Base-by-base conservation (phyloP, 805 yeast species). In the Kluyveromyces siamensis region DNA sequence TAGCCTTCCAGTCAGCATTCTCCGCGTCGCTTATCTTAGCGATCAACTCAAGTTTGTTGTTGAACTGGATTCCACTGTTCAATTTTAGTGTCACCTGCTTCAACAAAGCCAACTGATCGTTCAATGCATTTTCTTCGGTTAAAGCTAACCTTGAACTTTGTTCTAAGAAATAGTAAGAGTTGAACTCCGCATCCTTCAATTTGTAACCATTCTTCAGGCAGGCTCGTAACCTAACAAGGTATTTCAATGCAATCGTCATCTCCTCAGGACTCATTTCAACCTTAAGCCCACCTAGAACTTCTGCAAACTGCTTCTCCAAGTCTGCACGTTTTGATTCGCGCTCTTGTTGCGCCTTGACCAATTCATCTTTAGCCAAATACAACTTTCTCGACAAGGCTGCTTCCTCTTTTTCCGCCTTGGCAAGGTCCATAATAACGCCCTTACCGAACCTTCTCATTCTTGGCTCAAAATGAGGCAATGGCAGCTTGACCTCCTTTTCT, bases 391-490 rank as follows among this genome's bases (percentile, higher is more conserved):
- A 73, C 74, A 83, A 71, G 54, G 74, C 75, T 11, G 70, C 70
- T 59, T 74, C 80, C 66, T 87, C 96, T 40, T 69, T 69, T 41
- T 67, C 66, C 1, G 88, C 84, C 46, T 69, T 72, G 8, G 57
- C 60, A 18, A 45, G 44, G 21, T 63, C 59, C n/a, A 55, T 59
- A 50, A 79, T 70, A 17, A 86, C 75, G 2, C 83, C 81, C 30
- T 80, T 79, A 46, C 97, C 97, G 57, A 91, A 81, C 65, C 98
- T 77, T 70, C 99, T 81, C 8, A 78, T 72, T 42, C 89, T 76
- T 40, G 98, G 96, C n/a, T 74, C 84, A 66, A 90, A 91, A 66
- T 93, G 98, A 7, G 91, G 86, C 14, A 87, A 81, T 40, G 99
- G 99, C 37, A 91, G 75, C 52, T 72, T 70, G 36, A 77, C 68